Evolutionary conservation across 176 grass and related monocot genomes (phyloP).

Genomic region (Juncus effusus): DNA sequence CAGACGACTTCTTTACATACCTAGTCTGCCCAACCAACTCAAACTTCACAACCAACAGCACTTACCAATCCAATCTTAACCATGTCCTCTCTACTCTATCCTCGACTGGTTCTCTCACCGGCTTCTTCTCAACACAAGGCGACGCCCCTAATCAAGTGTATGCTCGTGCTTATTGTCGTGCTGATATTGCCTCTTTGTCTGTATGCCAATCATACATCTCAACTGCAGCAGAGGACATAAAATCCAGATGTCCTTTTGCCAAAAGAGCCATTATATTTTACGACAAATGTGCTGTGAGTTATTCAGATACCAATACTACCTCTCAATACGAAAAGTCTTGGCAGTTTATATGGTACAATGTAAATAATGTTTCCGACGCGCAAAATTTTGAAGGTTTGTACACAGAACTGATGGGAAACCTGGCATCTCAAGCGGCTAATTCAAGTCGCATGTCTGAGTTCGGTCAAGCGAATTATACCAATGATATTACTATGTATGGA

Average conservation of each 20-base stretch:
- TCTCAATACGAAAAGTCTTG: neutral
- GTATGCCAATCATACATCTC: conserved; percentile 28
- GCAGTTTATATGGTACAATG: fast-evolving
- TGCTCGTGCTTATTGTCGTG: conserved; percentile 35
- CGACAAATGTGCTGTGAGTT: conserved; percentile 22
- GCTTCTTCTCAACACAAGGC: conserved; percentile 28
- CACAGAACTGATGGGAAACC: conserved; percentile 24
- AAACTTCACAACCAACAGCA: conserved; percentile 15
- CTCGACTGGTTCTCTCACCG: conserved; percentile 18
- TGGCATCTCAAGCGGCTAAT: conserved; percentile 19
- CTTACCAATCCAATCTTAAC: conserved; percentile 9
- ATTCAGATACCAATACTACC: conserved; percentile 34
- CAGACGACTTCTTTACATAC: neutral
- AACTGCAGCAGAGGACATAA: conserved; percentile 9
- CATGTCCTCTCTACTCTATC: conserved; percentile 16
- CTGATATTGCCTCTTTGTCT: neutral
- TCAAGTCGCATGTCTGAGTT: conserved; percentile 32
- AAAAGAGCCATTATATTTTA: conserved; percentile 21
- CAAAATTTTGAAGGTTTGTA: conserved; percentile 23
- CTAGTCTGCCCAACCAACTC: neutral
- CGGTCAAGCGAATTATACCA: conserved; percentile 29
- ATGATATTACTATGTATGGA: conserved; percentile 3
- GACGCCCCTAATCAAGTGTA: neutral
- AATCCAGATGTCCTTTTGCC: conserved; percentile 5
- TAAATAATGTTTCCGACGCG: conserved; percentile 1